These are phyloP conservation scores for Skeletonema marinoi DNA, from an alignment of 108 stramenopile species.

Conservation along the genomic window DNA sequence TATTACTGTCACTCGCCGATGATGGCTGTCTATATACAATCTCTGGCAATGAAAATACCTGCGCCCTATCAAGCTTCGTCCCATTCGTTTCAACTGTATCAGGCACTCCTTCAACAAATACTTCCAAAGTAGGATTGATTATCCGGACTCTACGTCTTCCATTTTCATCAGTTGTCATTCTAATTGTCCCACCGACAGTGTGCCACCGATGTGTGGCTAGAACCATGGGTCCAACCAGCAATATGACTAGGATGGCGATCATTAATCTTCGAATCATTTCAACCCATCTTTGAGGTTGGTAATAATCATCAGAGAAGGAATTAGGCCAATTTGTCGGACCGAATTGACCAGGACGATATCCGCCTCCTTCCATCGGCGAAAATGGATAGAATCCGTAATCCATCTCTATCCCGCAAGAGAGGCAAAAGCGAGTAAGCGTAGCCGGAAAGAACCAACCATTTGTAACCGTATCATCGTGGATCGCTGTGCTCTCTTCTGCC, in stretches of 20 bases:
- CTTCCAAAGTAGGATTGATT: slow-evolving; percentile 31
- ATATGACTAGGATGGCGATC: slow-evolving; percentile 27
- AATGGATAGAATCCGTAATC: slow-evolving; percentile 19
- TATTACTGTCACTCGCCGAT: neutral
- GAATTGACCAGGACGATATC: neutral
- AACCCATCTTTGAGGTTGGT: slow-evolving; percentile 20
- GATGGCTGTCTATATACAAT: slow-evolving; percentile 14
- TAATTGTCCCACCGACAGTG: slow-evolving; percentile 36
- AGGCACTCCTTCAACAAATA: slow-evolving; percentile 28
- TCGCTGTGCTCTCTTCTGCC: neutral
- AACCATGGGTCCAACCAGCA: slow-evolving; percentile 27
- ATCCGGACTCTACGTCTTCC: slow-evolving; percentile 26
- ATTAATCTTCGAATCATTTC: slow-evolving; percentile 31
- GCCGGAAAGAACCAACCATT: slow-evolving; percentile 41
- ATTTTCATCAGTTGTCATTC: slow-evolving; percentile 30
- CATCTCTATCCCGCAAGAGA: slow-evolving; percentile 16
- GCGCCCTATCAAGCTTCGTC: slow-evolving; percentile 39
- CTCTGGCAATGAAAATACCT: slow-evolving; percentile 42
- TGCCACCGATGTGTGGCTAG: slow-evolving; percentile 28
- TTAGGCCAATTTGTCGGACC: neutral
- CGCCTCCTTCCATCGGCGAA: neutral
- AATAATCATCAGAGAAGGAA: neutral
- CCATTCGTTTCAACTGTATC: slow-evolving; percentile 38
- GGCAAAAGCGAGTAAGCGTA: slow-evolving; percentile 34
- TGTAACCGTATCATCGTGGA: slow-evolving; percentile 12